phyloP scores from a whole-genome alignment of 1,139 yeast species.

The Nakaseomyces delphensis region DNA sequence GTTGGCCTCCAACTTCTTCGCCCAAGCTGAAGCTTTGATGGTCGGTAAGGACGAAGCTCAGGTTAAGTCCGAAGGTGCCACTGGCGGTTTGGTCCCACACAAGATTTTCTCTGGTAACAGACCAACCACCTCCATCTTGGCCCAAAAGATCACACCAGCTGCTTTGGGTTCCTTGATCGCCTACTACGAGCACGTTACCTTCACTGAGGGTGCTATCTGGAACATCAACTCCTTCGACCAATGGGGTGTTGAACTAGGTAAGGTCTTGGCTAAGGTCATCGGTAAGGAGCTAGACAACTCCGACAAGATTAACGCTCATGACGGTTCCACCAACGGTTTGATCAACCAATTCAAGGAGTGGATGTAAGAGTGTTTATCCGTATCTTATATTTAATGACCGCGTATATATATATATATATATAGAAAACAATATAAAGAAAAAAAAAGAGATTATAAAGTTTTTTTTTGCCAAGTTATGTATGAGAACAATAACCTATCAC shows the following conservation, averaged over 20 bases:
- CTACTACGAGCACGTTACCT: slow-evolving; percentile 93
- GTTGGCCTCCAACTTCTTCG: slow-evolving; percentile 97
- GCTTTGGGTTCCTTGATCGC: slow-evolving; percentile 92
- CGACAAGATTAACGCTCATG: slow-evolving; percentile 57
- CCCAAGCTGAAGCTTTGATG: slow-evolving; percentile 97
- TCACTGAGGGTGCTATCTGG: slow-evolving; percentile 98
- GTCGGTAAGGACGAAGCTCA: slow-evolving; percentile 83
- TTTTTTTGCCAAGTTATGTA: no score
- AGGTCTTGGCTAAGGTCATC: slow-evolving; percentile 92
- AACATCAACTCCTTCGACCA: slow-evolving; percentile 98
- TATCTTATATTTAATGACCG: no score
- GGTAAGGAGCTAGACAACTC: slow-evolving; percentile 73
- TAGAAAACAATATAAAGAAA: neutral
- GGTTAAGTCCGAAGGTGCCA: slow-evolving; percentile 85
- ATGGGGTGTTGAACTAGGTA: slow-evolving; percentile 99
- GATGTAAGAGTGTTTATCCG: slow-evolving; percentile 47
- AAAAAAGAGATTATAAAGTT: neutral
- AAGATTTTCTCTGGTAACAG: slow-evolving; percentile 96
- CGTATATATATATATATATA: no score
- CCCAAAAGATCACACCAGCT: slow-evolving; percentile 94
- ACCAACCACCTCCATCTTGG: slow-evolving; percentile 95
- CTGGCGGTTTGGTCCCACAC: slow-evolving; percentile 82
- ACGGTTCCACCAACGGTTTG: slow-evolving; percentile 82
- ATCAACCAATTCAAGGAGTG: slow-evolving; percentile 92
- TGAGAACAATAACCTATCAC: no score